These are phyloP conservation scores for Verticillium nubilum DNA, from an alignment of 2,329 filamentous ascomycete genomes.

Conservation along the genomic window DNA sequence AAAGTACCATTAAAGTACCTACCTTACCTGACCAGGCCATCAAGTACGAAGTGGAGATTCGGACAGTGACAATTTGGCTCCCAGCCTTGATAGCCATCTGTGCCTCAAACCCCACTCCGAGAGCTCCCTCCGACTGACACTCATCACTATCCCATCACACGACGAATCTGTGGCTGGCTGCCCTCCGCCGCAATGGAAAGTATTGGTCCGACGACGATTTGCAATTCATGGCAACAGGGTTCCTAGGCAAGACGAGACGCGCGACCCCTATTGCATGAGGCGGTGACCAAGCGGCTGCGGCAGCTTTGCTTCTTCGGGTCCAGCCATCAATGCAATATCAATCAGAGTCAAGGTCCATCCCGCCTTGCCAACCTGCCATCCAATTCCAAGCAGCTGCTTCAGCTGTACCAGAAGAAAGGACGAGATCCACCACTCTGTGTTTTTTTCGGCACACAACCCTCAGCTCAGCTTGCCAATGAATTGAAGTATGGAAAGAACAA, in stretches of 20 bases:
- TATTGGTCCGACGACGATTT: background rate
- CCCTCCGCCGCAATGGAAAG: too few species aligned
- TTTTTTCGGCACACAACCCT: background rate
- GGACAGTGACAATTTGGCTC: too few species aligned
- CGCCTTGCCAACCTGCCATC: background rate
- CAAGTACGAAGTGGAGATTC: too few species aligned
- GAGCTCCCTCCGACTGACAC: too few species aligned
- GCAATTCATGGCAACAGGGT: background rate
- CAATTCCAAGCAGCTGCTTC: background rate
- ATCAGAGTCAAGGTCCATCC: background rate
- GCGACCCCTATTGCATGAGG: background rate
- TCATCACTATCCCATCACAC: too few species aligned
- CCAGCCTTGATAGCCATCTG: too few species aligned
- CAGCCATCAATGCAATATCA: background rate
- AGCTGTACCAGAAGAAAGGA: background rate
- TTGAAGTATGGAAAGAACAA: background rate
- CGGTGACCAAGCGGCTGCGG: background rate
- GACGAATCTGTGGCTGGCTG: too few species aligned
- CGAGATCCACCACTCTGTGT: background rate
- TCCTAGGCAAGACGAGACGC: background rate
- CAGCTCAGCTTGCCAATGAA: background rate
- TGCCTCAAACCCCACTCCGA: too few species aligned
- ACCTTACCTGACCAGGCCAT: too few species aligned
- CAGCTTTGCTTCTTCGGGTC: background rate
- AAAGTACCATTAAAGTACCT: too few species aligned